Evolutionary conservation across 2,329 filamentous ascomycete genomes (phyloP).

Genomic region (Epichloe brachyelytri): DNA sequence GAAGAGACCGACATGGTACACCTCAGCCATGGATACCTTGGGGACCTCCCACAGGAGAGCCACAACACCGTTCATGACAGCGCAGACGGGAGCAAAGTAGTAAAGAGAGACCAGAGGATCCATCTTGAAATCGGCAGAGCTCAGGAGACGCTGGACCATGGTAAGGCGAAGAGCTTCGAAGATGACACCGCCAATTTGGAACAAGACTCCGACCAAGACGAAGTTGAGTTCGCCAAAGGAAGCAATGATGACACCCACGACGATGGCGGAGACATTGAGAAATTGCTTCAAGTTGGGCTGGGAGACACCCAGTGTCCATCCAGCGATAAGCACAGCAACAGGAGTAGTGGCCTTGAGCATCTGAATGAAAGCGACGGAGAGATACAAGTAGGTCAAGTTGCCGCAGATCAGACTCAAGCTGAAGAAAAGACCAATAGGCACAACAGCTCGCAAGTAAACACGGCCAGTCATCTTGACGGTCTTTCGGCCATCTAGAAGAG

Average conservation of each 20-base stretch:
- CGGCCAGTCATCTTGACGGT: slow-evolving; percentile 94
- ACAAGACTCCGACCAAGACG: slow-evolving; percentile 64
- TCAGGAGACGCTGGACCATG: slow-evolving; percentile 73
- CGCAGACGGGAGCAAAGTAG: slow-evolving; percentile 80
- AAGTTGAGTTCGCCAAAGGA: slow-evolving; percentile 95
- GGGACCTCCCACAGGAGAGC: slow-evolving; percentile 65
- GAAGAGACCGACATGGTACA: slow-evolving; percentile 60
- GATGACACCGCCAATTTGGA: slow-evolving; percentile 63
- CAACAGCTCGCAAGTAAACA: slow-evolving; percentile 84
- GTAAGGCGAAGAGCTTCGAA: slow-evolving; percentile 75
- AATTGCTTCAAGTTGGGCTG: slow-evolving; percentile 77
- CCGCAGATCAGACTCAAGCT: slow-evolving; percentile 91
- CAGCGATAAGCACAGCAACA: slow-evolving; percentile 79
- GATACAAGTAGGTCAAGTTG: slow-evolving; percentile 89
- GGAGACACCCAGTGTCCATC: slow-evolving; percentile 76
- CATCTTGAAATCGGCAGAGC: slow-evolving; percentile 82
- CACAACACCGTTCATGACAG: slow-evolving; percentile 64
- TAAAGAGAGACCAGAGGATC: slow-evolving; percentile 79
- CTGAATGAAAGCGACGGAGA: slow-evolving; percentile 94
- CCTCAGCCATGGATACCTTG: slow-evolving; percentile 52
- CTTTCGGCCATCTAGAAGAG: slow-evolving; percentile 83
- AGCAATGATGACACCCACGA: slow-evolving; percentile 86
- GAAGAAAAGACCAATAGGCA: slow-evolving; percentile 93
- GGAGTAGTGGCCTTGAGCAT: slow-evolving; percentile 99
- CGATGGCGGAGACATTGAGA: slow-evolving; percentile 87